Conservation (phyloP, 2,329 filamentous ascomycete genomes). For the Trichoderma koningiopsis region DNA sequence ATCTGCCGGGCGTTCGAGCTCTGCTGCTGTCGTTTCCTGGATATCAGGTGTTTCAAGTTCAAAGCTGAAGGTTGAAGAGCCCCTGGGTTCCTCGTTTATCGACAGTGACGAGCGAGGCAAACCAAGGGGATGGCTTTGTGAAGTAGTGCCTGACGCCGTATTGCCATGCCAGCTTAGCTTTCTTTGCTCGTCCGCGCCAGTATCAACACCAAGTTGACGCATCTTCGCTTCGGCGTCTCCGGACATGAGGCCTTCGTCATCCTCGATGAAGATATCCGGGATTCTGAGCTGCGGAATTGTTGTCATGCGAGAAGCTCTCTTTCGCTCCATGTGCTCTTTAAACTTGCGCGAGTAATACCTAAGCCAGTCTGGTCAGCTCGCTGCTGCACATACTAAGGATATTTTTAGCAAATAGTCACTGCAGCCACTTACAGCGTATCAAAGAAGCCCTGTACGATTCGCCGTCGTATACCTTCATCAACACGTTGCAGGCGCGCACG, state of each 20-base stretch:
- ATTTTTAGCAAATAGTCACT: no score
- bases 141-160: slow-evolving; percentile 40
- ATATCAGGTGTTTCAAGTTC: slow-evolving; percentile 53
- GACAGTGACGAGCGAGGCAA: slow-evolving; percentile 52
- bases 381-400: neutral
- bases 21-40: slow-evolving; percentile 30
- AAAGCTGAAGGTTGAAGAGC: slow-evolving; percentile 61
- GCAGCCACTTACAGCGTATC: slow-evolving; percentile 70
- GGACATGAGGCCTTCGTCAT: slow-evolving; percentile 51
- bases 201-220: neutral
- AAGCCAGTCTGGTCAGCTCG: neutral
- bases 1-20: slow-evolving; percentile 49
- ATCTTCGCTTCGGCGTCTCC: slow-evolving; percentile 19
- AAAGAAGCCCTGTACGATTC: slow-evolving; percentile 92
- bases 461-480: slow-evolving; percentile 88
- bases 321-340: slow-evolving; percentile 71
- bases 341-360: slow-evolving; percentile 84
- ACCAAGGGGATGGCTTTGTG: slow-evolving; percentile 54
- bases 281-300: slow-evolving; percentile 77
- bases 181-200: slow-evolving; percentile 19
- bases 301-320: slow-evolving; percentile 75
- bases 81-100: slow-evolving; percentile 44
- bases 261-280: slow-evolving; percentile 88
- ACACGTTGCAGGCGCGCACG: slow-evolving; percentile 89
- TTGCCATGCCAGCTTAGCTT: slow-evolving; percentile 42